These are phyloP conservation scores for Colletotrichum plurivorum DNA, from an alignment of 2,329 filamentous ascomycete species.

Conservation along the genomic window DNA sequence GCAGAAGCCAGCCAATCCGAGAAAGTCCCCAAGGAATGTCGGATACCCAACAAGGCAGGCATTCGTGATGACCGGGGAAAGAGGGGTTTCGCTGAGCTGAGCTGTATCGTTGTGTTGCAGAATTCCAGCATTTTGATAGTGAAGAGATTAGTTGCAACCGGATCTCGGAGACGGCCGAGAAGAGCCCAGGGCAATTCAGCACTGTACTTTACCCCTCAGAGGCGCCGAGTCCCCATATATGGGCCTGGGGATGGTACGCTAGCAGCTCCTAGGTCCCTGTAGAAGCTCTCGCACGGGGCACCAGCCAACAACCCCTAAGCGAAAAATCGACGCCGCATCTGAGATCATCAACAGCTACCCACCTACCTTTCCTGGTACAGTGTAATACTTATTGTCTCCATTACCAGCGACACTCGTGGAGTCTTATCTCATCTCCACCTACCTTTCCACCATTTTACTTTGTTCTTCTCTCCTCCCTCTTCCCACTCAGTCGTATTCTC, in stretches of 20 bases:
- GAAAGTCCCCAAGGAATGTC: constrained; percentile 2
- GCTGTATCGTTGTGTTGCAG: constrained; percentile 16
- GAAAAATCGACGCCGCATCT: constrained; percentile 7
- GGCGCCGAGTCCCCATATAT: constrained; percentile 16
- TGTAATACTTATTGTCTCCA: background rate
- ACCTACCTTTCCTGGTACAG: too few species aligned
- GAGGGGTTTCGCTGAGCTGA: background rate
- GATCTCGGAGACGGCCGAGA: constrained; percentile 37
- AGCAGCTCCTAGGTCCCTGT: constrained; percentile 1
- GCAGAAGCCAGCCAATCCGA: constrained; percentile 26
- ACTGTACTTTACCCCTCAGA: background rate
- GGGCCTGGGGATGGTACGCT: background rate
- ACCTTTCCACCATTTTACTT: constrained; percentile 7
- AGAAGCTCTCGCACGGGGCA: constrained; percentile 18
- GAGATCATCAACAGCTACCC: constrained; percentile 20
- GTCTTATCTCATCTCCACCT: constrained; percentile 11
- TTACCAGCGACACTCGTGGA: background rate
- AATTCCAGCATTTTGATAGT: constrained; percentile 30
- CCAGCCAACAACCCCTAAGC: constrained; percentile 10
- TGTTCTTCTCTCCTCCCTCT: background rate
- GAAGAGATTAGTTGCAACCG: constrained; percentile 24
- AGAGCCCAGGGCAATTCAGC: too few species aligned
- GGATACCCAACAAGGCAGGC: constrained; percentile 23
- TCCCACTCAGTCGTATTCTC: constrained; percentile 13
- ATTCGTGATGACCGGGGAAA: constrained; percentile 12